These are phyloP conservation scores for Neurospora terricola DNA, from an alignment of 495 filamentous ascomycete species.

Conservation along the genomic window DNA sequence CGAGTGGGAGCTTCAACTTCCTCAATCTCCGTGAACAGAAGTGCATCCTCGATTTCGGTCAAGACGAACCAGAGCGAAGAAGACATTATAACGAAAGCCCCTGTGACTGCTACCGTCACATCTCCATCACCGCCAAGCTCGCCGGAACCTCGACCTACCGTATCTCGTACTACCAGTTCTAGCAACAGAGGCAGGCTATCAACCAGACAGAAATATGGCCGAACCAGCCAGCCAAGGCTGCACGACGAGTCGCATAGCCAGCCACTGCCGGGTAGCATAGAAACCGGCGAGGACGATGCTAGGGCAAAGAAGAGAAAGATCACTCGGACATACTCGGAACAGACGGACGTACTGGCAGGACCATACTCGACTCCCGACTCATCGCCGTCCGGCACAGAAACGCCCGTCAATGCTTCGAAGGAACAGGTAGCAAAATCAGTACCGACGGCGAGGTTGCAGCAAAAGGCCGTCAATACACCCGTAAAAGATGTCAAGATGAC, in stretches of 20 bases:
- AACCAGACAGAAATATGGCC: background rate
- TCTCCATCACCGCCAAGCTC: conserved; percentile 8
- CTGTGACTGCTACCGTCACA: background rate
- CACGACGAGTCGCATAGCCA: conserved; percentile 17
- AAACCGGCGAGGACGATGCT: conserved; percentile 3
- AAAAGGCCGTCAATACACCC: conserved; percentile 10
- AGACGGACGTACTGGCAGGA: conserved; percentile 5
- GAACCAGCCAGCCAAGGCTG: background rate
- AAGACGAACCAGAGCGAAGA: background rate
- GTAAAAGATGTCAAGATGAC: conserved; percentile 16
- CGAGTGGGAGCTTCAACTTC: conserved; percentile 15
- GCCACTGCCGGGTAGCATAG: conserved; percentile 11
- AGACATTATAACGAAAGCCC: background rate
- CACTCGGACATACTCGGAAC: conserved; percentile 14
- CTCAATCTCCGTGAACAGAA: background rate
- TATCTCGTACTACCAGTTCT: conserved; percentile 1
- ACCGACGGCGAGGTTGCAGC: background rate
- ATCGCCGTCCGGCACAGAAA: conserved; percentile 11
- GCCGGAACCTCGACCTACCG: conserved; percentile 9
- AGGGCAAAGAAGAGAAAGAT: conserved; percentile 20
- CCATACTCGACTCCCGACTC: conserved; percentile 22
- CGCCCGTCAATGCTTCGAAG: conserved; percentile 2
- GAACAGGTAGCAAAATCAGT: conserved; percentile 6
- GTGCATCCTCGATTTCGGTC: background rate
- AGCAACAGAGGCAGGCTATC: conserved; percentile 3